Evolutionary conservation across 257 asterid species (phyloP).

Genomic region (Solanum arcanum): DNA sequence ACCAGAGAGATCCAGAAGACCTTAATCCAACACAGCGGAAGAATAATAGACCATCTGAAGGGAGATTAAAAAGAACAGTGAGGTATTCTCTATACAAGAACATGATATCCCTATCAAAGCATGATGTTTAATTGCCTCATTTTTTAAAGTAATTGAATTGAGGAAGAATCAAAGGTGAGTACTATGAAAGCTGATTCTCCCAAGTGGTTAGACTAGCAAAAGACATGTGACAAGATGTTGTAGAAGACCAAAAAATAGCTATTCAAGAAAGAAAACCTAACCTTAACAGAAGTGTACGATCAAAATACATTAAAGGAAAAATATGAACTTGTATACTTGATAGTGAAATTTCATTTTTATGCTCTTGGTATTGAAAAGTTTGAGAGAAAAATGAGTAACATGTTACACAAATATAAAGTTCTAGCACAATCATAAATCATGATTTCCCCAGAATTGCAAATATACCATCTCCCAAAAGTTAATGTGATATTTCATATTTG

Average conservation of each 20-base stretch:
- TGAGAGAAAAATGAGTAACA: neutral
- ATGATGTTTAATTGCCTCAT: neutral
- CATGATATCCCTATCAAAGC: neutral
- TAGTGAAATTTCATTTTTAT: neutral
- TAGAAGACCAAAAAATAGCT: neutral
- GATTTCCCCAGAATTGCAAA: neutral
- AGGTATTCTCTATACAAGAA: neutral
- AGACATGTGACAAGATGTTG: neutral
- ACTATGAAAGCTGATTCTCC: neutral
- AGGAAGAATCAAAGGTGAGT: neutral
- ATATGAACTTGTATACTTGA: neutral
- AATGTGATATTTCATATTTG: neutral
- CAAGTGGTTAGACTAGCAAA: neutral
- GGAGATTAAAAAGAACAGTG: slow-evolving; percentile 8
- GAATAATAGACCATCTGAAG: slow-evolving; percentile 69
- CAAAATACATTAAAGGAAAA: neutral
- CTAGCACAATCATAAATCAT: neutral
- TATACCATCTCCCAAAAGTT: neutral
- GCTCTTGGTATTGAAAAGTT: neutral
- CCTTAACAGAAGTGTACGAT: neutral
- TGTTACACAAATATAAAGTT: neutral
- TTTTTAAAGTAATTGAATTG: neutral
- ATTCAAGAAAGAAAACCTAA: neutral
- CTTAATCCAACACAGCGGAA: slow-evolving; percentile 80
- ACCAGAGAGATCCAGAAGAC: slow-evolving; percentile 59